Conservation (phyloP, 345 rosid species). For the Pugionium dolabratum region DNA sequence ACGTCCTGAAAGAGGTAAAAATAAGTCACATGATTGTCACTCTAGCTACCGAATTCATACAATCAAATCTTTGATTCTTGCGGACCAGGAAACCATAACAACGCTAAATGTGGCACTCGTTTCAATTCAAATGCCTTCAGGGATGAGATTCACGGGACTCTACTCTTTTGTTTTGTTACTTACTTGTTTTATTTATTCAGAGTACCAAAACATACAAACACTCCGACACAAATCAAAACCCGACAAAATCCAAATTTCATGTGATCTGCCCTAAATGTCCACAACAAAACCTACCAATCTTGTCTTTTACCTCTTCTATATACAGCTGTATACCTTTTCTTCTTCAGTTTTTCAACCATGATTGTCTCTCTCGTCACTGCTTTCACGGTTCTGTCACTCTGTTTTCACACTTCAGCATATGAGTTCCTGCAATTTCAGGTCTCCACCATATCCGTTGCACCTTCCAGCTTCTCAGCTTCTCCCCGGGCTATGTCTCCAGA, state of each 20-base stretch:
- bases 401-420: neutral
- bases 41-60: too few relatives aligned
- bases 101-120: too few relatives aligned
- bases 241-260: neutral
- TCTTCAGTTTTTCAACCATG: neutral
- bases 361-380: neutral
- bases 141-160: too few relatives aligned
- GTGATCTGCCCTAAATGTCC: neutral
- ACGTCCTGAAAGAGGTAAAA: constrained; percentile 76
- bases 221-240: neutral
- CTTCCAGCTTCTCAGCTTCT: constrained; percentile 40
- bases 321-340: neutral
- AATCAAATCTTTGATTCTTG: too few relatives aligned
- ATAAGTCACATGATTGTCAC: too few relatives aligned
- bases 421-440: neutral
- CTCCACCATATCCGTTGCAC: neutral
- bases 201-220: neutral
- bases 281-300: neutral
- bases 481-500: constrained; percentile 63
- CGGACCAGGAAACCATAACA: too few relatives aligned
- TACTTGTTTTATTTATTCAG: neutral
- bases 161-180: too few relatives aligned
- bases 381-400: neutral
- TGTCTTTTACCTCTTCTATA: neutral
- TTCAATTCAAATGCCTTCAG: too few relatives aligned